phyloP scores from a whole-genome alignment of 2,329 filamentous ascomycete genomes.

The Orbilia oligospora region DNA sequence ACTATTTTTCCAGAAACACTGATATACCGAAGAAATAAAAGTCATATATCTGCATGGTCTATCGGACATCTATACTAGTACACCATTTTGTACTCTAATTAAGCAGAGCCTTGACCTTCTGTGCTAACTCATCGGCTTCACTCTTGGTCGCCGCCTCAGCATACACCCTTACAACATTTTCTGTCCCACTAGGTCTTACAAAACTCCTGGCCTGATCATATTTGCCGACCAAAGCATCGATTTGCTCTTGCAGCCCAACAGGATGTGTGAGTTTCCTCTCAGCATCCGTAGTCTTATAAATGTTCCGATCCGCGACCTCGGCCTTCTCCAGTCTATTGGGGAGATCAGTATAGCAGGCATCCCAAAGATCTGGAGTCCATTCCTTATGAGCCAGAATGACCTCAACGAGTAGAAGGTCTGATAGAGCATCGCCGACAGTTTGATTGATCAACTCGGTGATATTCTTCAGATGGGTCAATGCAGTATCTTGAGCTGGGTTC shows the following conservation, averaged over 20 bases:
- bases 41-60: neutral
- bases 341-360: slow-evolving; percentile 90
- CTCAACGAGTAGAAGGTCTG: slow-evolving; percentile 95
- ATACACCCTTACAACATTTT: slow-evolving; percentile 96
- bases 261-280: slow-evolving; percentile 89
- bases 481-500: slow-evolving; percentile 90
- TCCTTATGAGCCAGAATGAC: slow-evolving; percentile 94
- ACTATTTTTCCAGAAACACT: neutral
- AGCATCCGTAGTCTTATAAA: slow-evolving; percentile 92
- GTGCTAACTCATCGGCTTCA: slow-evolving; percentile 91
- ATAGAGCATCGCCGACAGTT: slow-evolving; percentile 94
- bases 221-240: slow-evolving; percentile 89
- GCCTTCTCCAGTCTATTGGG: slow-evolving; percentile 96
- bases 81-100: slow-evolving; percentile 67
- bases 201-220: slow-evolving; percentile 92
- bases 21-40: neutral
- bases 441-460: slow-evolving; percentile 96
- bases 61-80: neutral
- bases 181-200: slow-evolving; percentile 91
- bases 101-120: slow-evolving; percentile 83
- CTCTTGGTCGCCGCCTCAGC: slow-evolving; percentile 90
- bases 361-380: slow-evolving; percentile 92
- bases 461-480: slow-evolving; percentile 85
- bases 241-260: slow-evolving; percentile 82
- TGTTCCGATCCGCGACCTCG: slow-evolving; percentile 86